Percentiles rank a stretch among this genome's conserved stretches.
These are phyloP conservation scores for Rhododendron williamsianum DNA, from an alignment of 148 eudicot genomes.

Conservation along the genomic window DNA sequence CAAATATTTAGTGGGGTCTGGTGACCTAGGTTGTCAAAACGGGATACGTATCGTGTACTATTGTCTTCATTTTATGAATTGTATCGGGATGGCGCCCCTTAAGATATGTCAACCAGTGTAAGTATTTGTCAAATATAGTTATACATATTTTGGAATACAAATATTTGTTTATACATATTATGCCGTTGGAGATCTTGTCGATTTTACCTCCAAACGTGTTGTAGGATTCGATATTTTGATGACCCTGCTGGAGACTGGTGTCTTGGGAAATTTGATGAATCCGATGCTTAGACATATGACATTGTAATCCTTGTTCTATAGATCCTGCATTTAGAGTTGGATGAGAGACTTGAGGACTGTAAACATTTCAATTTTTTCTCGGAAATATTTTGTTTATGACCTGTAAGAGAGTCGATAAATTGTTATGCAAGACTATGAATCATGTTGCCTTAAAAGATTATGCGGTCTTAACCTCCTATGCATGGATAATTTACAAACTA, in stretches of 20 bases:
- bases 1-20: neutral
- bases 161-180: too few species aligned
- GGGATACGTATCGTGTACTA: too few species aligned
- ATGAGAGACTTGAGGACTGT: neutral
- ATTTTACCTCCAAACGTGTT: neutral
- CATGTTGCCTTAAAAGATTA: neutral
- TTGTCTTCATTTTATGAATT: too few species aligned
- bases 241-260: neutral
- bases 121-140: neutral
- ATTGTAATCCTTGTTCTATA: neutral
- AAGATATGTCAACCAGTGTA: neutral
- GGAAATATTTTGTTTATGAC: neutral
- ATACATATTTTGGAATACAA: neutral
- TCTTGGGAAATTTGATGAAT: neutral
- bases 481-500: neutral
- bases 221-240: neutral
- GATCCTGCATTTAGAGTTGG: neutral
- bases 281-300: neutral
- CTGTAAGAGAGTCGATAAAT: neutral
- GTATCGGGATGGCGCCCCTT: too few species aligned
- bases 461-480: neutral
- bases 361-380: neutral
- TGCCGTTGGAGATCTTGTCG: neutral
- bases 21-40: too few species aligned
- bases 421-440: neutral